Percentiles rank a stretch among this genome's conserved stretches.
phyloP scores from a whole-genome alignment of 2,329 filamentous ascomycete species.

The Hypomyces perniciosus region DNA sequence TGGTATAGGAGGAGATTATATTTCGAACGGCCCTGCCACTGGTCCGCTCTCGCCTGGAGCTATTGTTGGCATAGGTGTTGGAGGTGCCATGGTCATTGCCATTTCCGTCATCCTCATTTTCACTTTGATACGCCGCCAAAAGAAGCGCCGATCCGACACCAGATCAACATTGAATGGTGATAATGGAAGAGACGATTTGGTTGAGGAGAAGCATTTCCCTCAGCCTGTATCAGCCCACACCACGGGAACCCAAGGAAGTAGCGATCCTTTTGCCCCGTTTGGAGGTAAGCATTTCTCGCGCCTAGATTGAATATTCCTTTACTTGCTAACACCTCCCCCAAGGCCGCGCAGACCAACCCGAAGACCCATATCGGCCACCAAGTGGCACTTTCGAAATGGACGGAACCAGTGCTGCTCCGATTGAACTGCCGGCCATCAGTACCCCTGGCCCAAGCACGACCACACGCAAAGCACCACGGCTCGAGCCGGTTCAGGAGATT shows the following conservation, averaged over 20 bases:
- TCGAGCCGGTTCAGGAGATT: slow-evolving; percentile 12
- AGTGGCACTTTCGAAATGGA: slow-evolving; percentile 34
- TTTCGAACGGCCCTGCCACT: neutral
- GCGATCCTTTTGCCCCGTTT: slow-evolving; percentile 39
- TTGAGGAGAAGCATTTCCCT: slow-evolving; percentile 24
- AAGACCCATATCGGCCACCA: slow-evolving; percentile 21
- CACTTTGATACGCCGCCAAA: slow-evolving; percentile 18
- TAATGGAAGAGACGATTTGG: slow-evolving; percentile 14
- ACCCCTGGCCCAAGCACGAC: slow-evolving; percentile 5
- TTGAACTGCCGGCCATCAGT: slow-evolving; percentile 28
- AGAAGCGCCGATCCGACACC: slow-evolving; percentile 8
- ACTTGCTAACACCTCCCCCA: neutral
- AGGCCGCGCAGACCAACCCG: slow-evolving; percentile 30
- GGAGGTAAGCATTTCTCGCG: slow-evolving; percentile 32
- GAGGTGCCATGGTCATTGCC: slow-evolving; percentile 22
- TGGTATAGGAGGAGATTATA: neutral
- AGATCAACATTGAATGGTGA: slow-evolving; percentile 5
- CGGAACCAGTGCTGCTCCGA: slow-evolving; percentile 24
- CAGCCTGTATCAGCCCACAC: slow-evolving; percentile 22
- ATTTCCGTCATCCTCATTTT: slow-evolving; percentile 20
- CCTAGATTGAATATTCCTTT: neutral
- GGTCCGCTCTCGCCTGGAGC: slow-evolving; percentile 23
- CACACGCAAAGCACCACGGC: neutral
- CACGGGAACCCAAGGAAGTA: slow-evolving; percentile 19
- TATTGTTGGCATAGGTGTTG: slow-evolving; percentile 29